Evolutionary conservation across 192 early-diverging fungal genomes (phyloP).

Genomic region (Coemansia sp.): DNA sequence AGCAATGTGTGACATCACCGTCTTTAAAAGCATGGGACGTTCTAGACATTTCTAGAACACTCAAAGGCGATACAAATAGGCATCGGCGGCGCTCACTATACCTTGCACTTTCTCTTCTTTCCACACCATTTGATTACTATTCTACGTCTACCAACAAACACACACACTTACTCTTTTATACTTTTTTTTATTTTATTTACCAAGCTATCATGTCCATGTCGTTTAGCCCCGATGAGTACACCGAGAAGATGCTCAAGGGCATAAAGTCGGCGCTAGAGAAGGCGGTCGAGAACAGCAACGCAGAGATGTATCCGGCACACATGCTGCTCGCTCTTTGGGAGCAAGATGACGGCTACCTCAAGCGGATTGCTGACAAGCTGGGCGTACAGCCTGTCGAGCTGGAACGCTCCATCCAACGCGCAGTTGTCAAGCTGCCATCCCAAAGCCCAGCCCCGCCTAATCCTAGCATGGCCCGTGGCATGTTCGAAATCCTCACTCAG

Average conservation of each 20-base stretch:
- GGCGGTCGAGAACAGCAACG: conserved; percentile 75
- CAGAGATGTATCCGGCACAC: conserved; percentile 80
- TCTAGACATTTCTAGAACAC: too few relatives aligned
- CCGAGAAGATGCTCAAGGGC: conserved; percentile 80
- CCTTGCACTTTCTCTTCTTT: background rate
- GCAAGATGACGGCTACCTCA: conserved; percentile 79
- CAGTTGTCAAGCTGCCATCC: conserved; percentile 74
- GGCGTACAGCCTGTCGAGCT: conserved; percentile 75
- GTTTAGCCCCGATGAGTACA: conserved; percentile 71
- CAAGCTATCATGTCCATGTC: conserved; percentile 28
- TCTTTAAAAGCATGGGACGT: too few relatives aligned
- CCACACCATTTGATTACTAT: too few relatives aligned
- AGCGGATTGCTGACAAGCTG: conserved; percentile 75
- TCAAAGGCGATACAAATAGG: too few relatives aligned
- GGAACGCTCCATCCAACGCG: conserved; percentile 79
- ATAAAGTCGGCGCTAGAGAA: conserved; percentile 63
- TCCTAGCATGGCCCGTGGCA: conserved; percentile 63
- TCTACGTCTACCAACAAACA: too few relatives aligned
- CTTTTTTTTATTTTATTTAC: background rate
- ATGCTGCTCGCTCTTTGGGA: conserved; percentile 78
- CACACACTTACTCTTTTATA: too few relatives aligned
- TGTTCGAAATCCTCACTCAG: conserved; percentile 64
- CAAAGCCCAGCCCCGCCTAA: conserved; percentile 85
- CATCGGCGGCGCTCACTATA: too few relatives aligned
- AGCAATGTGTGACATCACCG: background rate